Conservation (phyloP, 1,284 basidiomycete genomes). For the Vanrija sp. region DNA sequence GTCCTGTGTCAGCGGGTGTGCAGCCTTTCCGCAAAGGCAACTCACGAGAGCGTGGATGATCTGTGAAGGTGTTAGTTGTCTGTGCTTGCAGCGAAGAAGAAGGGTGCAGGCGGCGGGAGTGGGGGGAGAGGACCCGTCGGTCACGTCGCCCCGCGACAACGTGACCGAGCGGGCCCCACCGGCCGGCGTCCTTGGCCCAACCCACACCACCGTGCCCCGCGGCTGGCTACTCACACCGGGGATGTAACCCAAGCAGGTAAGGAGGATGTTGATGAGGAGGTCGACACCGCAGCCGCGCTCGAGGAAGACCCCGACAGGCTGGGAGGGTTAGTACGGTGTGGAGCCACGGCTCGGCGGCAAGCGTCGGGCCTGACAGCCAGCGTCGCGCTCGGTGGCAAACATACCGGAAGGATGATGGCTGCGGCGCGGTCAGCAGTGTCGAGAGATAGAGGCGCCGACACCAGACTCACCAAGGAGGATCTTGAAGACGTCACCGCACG, state of each 20-base stretch:
- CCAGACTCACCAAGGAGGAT: constrained; percentile 28
- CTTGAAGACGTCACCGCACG: constrained; percentile 38
- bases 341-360: background rate
- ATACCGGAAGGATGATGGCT: constrained; percentile 37
- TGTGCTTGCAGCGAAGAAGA: too few species aligned
- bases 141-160: too few species aligned
- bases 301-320: constrained; percentile 46
- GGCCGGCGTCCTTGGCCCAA: too few species aligned
- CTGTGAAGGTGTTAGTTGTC: too few species aligned
- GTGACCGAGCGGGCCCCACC: too few species aligned
- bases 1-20: too few species aligned
- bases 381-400: background rate
- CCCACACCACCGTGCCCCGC: too few species aligned
- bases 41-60: too few species aligned
- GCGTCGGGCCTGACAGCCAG: background rate
- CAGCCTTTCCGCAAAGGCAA: too few species aligned
- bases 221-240: constrained; percentile 19
- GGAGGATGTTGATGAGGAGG: constrained; percentile 42
- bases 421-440: background rate
- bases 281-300: constrained; percentile 43
- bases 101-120: too few species aligned
- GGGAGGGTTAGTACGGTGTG: background rate
- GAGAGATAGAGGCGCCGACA: background rate
- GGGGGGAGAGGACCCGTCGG: too few species aligned
- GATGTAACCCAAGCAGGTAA: constrained; percentile 43